Conservation (phyloP, 2,329 filamentous ascomycete species). For the Laburnicola sp. region DNA sequence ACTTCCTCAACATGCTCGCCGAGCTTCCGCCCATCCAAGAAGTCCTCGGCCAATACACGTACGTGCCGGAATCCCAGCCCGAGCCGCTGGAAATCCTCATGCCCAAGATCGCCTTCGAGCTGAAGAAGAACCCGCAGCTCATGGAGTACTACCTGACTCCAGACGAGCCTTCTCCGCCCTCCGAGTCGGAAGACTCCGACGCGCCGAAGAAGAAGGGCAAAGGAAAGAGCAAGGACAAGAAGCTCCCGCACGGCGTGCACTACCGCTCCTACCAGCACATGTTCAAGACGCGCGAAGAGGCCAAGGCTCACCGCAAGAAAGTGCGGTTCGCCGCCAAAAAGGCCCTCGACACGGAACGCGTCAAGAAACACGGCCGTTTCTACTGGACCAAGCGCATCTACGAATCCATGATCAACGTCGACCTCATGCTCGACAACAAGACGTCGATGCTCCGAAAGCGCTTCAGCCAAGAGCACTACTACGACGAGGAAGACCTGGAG, state of each 20-base stretch:
- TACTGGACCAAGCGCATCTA: slow-evolving; percentile 40
- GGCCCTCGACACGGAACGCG: slow-evolving; percentile 23
- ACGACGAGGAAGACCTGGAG: slow-evolving; percentile 25
- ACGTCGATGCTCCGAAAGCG: slow-evolving; percentile 22
- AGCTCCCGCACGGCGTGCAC: background rate
- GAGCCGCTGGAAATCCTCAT: background rate
- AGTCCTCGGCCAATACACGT: background rate
- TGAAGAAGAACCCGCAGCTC: background rate
- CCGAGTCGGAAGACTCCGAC: no score
- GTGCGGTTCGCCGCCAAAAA: slow-evolving; percentile 17
- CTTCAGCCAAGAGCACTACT: slow-evolving; percentile 13
- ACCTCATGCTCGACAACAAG: slow-evolving; percentile 20
- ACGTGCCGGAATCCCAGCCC: background rate
- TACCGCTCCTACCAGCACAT: slow-evolving; percentile 19
- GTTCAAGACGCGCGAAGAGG: slow-evolving; percentile 27
- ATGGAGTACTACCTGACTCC: background rate
- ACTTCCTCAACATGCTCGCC: background rate
- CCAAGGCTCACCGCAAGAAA: slow-evolving; percentile 22
- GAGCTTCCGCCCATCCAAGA: background rate
- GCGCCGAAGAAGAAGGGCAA: background rate
- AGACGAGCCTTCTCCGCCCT: no score
- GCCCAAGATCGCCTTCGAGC: background rate
- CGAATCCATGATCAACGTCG: slow-evolving; percentile 33
- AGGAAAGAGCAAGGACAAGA: background rate
- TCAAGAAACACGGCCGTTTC: slow-evolving; percentile 27